These are phyloP conservation scores for Vigna unguiculata DNA, from an alignment of 306 rosid species.

Conservation along the genomic window DNA sequence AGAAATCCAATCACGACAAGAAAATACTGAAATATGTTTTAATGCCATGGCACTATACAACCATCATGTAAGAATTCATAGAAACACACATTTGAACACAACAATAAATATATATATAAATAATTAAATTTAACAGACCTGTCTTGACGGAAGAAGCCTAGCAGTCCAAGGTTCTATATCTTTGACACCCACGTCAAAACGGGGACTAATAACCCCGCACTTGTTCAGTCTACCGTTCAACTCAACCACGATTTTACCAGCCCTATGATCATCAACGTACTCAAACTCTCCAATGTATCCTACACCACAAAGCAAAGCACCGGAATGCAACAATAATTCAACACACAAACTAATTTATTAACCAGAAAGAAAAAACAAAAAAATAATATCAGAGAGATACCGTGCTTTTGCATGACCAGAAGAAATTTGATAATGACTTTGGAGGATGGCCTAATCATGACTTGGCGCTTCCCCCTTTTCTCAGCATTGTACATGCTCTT, in stretches of 20 bases:
- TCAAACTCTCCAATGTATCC: slow-evolving; percentile 63
- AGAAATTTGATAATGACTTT: slow-evolving; percentile 59
- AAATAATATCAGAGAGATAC: not conserved
- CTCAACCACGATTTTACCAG: slow-evolving; percentile 61
- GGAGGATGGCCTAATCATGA: slow-evolving; percentile 60
- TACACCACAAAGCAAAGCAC: not conserved
- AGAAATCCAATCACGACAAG: not conserved
- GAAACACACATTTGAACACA: not conserved
- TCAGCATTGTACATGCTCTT: slow-evolving; percentile 67
- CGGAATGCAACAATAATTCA: slow-evolving; percentile 14
- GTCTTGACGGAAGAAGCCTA: slow-evolving; percentile 61
- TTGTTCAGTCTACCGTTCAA: slow-evolving; percentile 60
- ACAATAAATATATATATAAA: not conserved
- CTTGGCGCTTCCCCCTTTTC: slow-evolving; percentile 62
- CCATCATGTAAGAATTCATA: not conserved
- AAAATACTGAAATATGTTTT: not conserved
- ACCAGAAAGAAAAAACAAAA: not conserved
- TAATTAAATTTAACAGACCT: slow-evolving; percentile 27
- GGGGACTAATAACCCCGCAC: slow-evolving; percentile 63
- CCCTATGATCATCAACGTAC: slow-evolving; percentile 60
- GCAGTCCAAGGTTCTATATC: slow-evolving; percentile 64
- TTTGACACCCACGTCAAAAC: slow-evolving; percentile 59
- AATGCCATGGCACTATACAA: not conserved
- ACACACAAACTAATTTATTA: not conserved
- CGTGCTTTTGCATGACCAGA: slow-evolving; percentile 57